Evolutionary conservation across 768 basidiomycete species (phyloP), one percentile per base, ranked within the genome.

Genomic region (Galerina marginata): DNA sequence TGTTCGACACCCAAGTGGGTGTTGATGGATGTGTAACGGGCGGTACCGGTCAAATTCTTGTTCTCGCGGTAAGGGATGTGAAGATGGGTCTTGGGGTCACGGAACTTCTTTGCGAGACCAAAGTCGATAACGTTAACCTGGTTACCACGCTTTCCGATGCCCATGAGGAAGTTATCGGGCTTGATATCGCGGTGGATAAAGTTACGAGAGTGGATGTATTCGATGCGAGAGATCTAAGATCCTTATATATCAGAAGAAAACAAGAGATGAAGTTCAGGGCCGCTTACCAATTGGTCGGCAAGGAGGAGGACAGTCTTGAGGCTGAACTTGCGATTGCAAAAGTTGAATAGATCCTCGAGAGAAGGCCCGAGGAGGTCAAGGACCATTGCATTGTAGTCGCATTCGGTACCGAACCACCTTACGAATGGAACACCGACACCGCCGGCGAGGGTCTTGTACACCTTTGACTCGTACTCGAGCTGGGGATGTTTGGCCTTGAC

Each of bases 401-500:
- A 99, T 77, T 99, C 91, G 44, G 91, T 93, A 23, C 91, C 91
- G 67, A 90, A 93, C 91, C 92, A 99, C 69, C 97, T 81, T 58
- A 99, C 97, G 67, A 99, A 99, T 7, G 97, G 97, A 10, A 99
- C 95, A 54, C 97, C 97, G 58, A 99, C 97, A 66, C 97, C 97
- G 58, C 97, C 97, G 16, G 97, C 96, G 52, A 99, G 87, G n/a
- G 94, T 95, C 88, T 98, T 99, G 80, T 90, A 91, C 49, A 93
- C 92, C 76, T 92, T 92, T 66, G 90, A 91, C 79, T 99, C 96
- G 73, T 99, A 99, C 76, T 99, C 97, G 70, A 99, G 91, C 79
- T 99, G 97, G n/a, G 97, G 97, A 68, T 99, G 97, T 77, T 99
- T 99, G 67, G 97, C 97, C 78, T 99, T 99, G 76, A 99, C 95